phyloP scores from a whole-genome alignment of 2,329 filamentous ascomycete species.

The Neofusicoccum sp. region DNA sequence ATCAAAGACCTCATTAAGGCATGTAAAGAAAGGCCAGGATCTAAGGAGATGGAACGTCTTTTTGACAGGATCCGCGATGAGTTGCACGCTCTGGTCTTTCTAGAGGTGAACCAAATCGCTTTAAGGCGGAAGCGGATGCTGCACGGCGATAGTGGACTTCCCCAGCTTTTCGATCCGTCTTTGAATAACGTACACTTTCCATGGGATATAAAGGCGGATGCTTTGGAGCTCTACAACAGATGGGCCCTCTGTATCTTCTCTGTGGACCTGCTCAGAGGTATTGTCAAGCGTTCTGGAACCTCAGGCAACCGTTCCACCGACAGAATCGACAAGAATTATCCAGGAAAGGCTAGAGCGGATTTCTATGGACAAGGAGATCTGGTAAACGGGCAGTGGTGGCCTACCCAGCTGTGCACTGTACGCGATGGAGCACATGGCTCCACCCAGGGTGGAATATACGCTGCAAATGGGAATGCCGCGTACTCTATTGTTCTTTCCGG shows the following conservation, averaged over 20 bases:
- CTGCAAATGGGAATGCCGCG: constrained; percentile 49
- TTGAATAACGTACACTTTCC: constrained; percentile 40
- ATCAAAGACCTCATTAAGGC: background rate
- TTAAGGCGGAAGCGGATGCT: constrained; percentile 42
- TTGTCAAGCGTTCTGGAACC: constrained; percentile 28
- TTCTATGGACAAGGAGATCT: constrained; percentile 45
- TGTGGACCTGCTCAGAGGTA: constrained; percentile 51
- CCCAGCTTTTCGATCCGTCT: constrained; percentile 42
- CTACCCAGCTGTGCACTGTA: constrained; percentile 53
- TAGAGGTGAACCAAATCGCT: constrained; percentile 34
- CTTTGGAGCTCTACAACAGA: constrained; percentile 48
- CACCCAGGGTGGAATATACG: constrained; percentile 55
- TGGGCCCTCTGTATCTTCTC: constrained; percentile 49
- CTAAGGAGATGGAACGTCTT: background rate
- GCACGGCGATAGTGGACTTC: constrained; percentile 40
- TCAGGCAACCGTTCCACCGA: constrained; percentile 31
- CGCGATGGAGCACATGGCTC: constrained; percentile 59
- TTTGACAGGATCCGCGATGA: constrained; percentile 39
- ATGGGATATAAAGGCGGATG: constrained; percentile 51
- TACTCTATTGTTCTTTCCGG: constrained; percentile 59
- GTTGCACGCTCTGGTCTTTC: constrained; percentile 45
- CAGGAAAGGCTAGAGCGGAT: constrained; percentile 29
- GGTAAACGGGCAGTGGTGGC: constrained; percentile 58
- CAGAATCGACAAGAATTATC: constrained; percentile 30
- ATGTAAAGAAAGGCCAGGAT: background rate